Evolutionary conservation across 2,329 filamentous ascomycete species (phyloP).

Genomic region (Alternaria rosae): DNA sequence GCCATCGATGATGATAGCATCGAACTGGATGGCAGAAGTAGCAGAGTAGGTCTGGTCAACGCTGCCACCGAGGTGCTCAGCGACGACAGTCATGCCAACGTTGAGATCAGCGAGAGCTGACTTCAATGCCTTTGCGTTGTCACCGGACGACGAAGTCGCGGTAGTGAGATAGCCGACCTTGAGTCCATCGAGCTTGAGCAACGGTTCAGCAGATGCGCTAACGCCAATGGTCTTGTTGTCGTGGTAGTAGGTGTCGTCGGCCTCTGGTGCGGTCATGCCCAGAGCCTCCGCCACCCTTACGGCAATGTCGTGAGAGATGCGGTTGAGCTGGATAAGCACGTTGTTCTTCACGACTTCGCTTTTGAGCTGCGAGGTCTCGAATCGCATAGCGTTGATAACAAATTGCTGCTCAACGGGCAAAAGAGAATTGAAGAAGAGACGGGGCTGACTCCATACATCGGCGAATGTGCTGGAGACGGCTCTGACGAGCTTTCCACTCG

Average conservation of each 20-base stretch:
- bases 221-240: slow-evolving; percentile 70
- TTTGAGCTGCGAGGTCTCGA: slow-evolving; percentile 69
- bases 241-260: slow-evolving; percentile 72
- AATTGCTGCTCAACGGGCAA: slow-evolving; percentile 72
- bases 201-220: slow-evolving; percentile 64
- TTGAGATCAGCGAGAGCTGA: slow-evolving; percentile 58
- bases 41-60: slow-evolving; percentile 71
- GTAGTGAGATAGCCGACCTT: slow-evolving; percentile 68
- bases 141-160: slow-evolving; percentile 52
- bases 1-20: slow-evolving; percentile 68
- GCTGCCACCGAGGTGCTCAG: slow-evolving; percentile 61
- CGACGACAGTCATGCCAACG: slow-evolving; percentile 67
- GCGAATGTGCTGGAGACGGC: slow-evolving; percentile 68
- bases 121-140: slow-evolving; percentile 63
- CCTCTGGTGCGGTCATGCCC: slow-evolving; percentile 64
- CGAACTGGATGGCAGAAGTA: slow-evolving; percentile 68
- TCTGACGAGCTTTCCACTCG: slow-evolving; percentile 63
- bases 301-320: slow-evolving; percentile 71
- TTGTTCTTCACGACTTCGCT: slow-evolving; percentile 68
- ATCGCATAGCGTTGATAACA: slow-evolving; percentile 75
- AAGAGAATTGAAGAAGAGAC: slow-evolving; percentile 78
- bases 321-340: slow-evolving; percentile 73
- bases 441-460: slow-evolving; percentile 76
- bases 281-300: slow-evolving; percentile 68
- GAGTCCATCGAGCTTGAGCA: slow-evolving; percentile 68